These are phyloP conservation scores for Lentinula sp. DNA, from an alignment of 768 basidiomycete genomes.

Conservation along the genomic window DNA sequence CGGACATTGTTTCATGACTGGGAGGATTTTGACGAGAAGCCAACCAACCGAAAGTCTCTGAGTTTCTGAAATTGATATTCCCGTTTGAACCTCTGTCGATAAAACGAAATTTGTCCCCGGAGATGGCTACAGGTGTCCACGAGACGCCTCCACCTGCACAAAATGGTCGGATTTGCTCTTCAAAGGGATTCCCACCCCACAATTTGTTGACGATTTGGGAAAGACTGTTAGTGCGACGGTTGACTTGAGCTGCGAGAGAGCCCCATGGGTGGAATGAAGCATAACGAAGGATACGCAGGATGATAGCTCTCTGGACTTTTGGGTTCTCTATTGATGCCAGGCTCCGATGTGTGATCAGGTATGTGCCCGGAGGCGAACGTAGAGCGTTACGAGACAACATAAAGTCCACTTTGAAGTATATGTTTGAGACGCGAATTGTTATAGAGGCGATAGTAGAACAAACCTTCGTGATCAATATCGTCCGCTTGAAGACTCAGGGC, in stretches of 20 bases:
- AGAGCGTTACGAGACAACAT: conserved; percentile 27
- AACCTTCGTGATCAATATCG: conserved; percentile 43
- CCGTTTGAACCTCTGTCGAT: conserved; percentile 8
- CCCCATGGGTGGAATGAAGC: conserved; percentile 78
- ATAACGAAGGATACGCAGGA: conserved; percentile 59
- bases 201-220: conserved; percentile 41
- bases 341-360: conserved; percentile 34
- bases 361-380: conserved; percentile 45
- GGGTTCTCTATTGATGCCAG: conserved; percentile 28
- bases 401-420: conserved; percentile 31
- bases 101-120: conserved; percentile 16
- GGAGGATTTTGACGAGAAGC: conserved; percentile 52
- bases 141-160: conserved; percentile 56
- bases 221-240: conserved; percentile 42
- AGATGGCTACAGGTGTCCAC: conserved; percentile 50
- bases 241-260: conserved; percentile 52
- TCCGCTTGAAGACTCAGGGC: conserved; percentile 28
- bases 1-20: conserved; percentile 22
- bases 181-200: conserved; percentile 32
- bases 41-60: conserved; percentile 48
- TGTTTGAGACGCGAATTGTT: background rate
- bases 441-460: conserved; percentile 1
- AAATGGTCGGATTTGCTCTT: conserved; percentile 26
- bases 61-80: conserved; percentile 5
- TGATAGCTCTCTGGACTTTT: conserved; percentile 31